phyloP scores from a whole-genome alignment of 2,329 filamentous ascomycete genomes.

The Phaeosphaeria sp. region DNA sequence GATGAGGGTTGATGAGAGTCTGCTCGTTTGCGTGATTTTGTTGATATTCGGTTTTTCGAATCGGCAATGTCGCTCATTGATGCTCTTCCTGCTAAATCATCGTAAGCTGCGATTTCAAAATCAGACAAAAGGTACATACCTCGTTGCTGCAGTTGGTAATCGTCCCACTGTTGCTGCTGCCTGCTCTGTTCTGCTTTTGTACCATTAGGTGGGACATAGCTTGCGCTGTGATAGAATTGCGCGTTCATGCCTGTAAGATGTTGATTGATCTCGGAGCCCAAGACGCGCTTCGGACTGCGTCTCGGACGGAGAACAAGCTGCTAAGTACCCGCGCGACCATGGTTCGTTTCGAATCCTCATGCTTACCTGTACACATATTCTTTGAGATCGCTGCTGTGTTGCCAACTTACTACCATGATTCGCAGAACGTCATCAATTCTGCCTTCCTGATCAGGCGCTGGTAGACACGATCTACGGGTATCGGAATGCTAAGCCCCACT shows the following conservation, averaged over 20 bases:
- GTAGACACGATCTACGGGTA: neutral
- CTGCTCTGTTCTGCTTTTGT: slow-evolving; percentile 8
- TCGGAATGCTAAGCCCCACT: slow-evolving; percentile 5
- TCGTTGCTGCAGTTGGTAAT: slow-evolving; percentile 5
- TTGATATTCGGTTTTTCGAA: slow-evolving; percentile 2
- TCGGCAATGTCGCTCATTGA: slow-evolving; percentile 11
- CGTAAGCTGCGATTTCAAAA: neutral
- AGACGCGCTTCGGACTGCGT: neutral
- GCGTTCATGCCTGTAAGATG: neutral
- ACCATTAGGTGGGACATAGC: neutral
- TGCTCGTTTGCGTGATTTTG: slow-evolving; percentile 14
- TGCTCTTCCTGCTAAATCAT: slow-evolving; percentile 4
- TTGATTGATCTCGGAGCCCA: neutral
- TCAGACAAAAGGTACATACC: slow-evolving; percentile 2
- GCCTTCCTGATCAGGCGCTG: slow-evolving; percentile 10
- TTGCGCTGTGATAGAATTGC: slow-evolving; percentile 1
- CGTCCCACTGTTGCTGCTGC: slow-evolving; percentile 9
- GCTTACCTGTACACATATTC: slow-evolving; percentile 3
- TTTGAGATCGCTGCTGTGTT: neutral
- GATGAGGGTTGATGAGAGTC: slow-evolving; percentile 18
- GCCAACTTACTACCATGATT: neutral
- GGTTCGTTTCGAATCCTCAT: neutral
- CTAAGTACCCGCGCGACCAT: neutral
- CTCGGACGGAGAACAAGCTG: neutral
- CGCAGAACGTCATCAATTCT: slow-evolving; percentile 12